Evolutionary conservation across 2,329 filamentous ascomycete genomes (phyloP), one percentile per base, ranked within the genome.

Genomic region (Malbranchea cinnamomea): DNA sequence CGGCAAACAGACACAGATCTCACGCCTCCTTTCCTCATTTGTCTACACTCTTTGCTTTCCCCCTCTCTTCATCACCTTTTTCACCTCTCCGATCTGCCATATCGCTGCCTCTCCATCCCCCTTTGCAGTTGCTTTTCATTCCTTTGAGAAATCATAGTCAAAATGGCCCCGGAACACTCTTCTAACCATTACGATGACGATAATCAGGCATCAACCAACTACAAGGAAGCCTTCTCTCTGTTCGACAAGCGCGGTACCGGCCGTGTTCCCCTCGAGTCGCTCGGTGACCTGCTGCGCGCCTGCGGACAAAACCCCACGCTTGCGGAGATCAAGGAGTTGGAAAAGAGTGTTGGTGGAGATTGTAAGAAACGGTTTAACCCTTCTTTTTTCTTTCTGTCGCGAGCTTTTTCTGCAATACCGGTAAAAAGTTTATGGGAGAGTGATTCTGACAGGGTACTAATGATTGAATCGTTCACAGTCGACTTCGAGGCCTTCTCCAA

Each of bases 141-240:
- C n/a, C 20, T n/a, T 22, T 22, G 20, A 22, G n/a, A 7, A 22
- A 7, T 22, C n/a, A 7, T n/a, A 7, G 20, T n/a, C 7, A 22
- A 7, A n/a, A 7, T n/a, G 20, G 18, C 42, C n/a, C 20, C 20
- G 7, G 7, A 22, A 22, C n/a, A 22, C 20, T 28, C 47, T 23
- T 25, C 30, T 23, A 33, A 34, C 30, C 13, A 35, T 38, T 47
- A 52, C 21, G 32, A 32, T 28, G 7, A 32, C 18, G 28, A 36
- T 20, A 35, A 39, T 31, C 69, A 76, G 71, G 68, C 71, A 54
- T 73, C 72, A 38, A 95, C 87, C 65, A 95, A 98, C 78, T 98
- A 95, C 82, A 95, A 95, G 70, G 89, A 98, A 77, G 89, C 89
- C 46, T 98, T 98, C 63, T 85, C 85, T 49, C 80, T 98, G 57